phyloP scores from a whole-genome alignment of 1,284 basidiomycete species.

The Moniliophthora roreri region DNA sequence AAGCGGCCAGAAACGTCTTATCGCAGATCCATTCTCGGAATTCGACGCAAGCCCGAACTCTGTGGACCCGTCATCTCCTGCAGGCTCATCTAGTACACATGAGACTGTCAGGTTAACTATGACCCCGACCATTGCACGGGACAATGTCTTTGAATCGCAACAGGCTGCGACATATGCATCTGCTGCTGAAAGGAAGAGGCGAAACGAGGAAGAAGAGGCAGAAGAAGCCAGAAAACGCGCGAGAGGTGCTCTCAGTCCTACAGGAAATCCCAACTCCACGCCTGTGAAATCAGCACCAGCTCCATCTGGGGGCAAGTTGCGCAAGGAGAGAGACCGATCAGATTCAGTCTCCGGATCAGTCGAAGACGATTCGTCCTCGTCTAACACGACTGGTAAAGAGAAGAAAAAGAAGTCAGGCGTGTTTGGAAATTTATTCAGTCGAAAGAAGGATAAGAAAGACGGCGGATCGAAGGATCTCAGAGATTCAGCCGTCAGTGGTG shows the following conservation, averaged over 20 bases:
- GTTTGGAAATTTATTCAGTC: constrained; percentile 72
- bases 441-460: constrained; percentile 66
- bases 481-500: constrained; percentile 39
- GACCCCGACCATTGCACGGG: constrained; percentile 74
- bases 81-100: constrained; percentile 20
- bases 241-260: constrained; percentile 40
- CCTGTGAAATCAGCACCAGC: constrained; percentile 7
- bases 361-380: constrained; percentile 37
- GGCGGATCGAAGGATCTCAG: constrained; percentile 2
- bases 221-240: constrained; percentile 57
- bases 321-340: constrained; percentile 57
- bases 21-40: constrained; percentile 1
- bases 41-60: not conserved
- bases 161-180: constrained; percentile 42
- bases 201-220: constrained; percentile 60
- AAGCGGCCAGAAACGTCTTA: not conserved
- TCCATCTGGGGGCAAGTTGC: constrained; percentile 48
- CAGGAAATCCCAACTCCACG: constrained; percentile 20
- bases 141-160: constrained; percentile 38
- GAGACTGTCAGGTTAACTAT: constrained; percentile 76
- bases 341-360: constrained; percentile 18
- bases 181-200: constrained; percentile 54
- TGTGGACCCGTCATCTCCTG: constrained; percentile 19
- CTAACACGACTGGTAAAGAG: constrained; percentile 35
- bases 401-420: constrained; percentile 72